Conservation (phyloP, 306 rosid genomes). For the Delonix regia region DNA sequence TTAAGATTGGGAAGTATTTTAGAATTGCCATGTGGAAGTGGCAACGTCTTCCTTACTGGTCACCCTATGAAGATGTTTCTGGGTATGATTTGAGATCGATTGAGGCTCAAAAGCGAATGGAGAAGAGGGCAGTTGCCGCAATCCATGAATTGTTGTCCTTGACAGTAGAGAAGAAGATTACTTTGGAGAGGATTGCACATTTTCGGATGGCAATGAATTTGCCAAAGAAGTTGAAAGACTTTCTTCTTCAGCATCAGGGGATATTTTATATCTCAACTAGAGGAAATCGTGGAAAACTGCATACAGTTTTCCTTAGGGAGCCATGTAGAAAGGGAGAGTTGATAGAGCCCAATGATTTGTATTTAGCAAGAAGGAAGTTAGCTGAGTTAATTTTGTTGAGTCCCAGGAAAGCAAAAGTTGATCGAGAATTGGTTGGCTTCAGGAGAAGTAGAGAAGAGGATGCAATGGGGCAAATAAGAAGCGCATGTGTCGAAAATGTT, state of each 20-base stretch:
- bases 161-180: slow-evolving; percentile 89
- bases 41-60: slow-evolving; percentile 92
- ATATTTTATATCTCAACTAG: slow-evolving; percentile 84
- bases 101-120: slow-evolving; percentile 91
- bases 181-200: slow-evolving; percentile 88
- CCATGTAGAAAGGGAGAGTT: slow-evolving; percentile 72
- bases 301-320: slow-evolving; percentile 87
- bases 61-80: slow-evolving; percentile 80
- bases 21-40: slow-evolving; percentile 90
- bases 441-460: slow-evolving; percentile 62
- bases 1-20: slow-evolving; percentile 82
- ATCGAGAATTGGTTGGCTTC: slow-evolving; percentile 63
- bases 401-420: slow-evolving; percentile 71
- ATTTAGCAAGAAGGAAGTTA: slow-evolving; percentile 72
- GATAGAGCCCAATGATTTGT: slow-evolving; percentile 78
- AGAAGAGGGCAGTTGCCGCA: slow-evolving; percentile 80
- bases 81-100: slow-evolving; percentile 83
- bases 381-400: slow-evolving; percentile 77
- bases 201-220: slow-evolving; percentile 74
- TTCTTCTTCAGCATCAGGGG: slow-evolving; percentile 92
- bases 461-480: slow-evolving; percentile 48
- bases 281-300: slow-evolving; percentile 94
- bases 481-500: slow-evolving; percentile 50
- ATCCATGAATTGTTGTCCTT: slow-evolving; percentile 76
- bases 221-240: slow-evolving; percentile 85